Percentiles rank a stretch among this genome's conserved stretches.
Evolutionary conservation across 805 yeast species (phyloP).

Genomic region (Candida broadrunensis): DNA sequence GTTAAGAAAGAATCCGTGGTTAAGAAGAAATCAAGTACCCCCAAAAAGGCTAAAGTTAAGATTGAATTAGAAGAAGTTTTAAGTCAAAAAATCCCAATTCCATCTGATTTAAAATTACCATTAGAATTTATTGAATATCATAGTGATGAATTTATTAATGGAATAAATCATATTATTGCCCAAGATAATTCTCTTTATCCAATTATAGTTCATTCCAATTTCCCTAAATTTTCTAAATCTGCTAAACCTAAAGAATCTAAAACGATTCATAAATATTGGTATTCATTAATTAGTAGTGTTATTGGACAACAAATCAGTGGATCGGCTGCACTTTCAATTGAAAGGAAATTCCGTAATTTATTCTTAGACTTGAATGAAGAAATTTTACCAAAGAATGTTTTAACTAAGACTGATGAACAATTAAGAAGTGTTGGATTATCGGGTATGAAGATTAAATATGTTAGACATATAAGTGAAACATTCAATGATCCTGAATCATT

Average conservation of each 20-base stretch:
- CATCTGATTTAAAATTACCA: constrained; percentile 21
- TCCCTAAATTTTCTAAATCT: constrained; percentile 16
- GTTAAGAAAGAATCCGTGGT: neutral
- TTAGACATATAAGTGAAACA: constrained; percentile 50
- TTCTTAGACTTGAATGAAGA: constrained; percentile 16
- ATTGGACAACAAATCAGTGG: constrained; percentile 79
- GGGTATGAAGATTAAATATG: constrained; percentile 61
- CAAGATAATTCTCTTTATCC: constrained; percentile 35
- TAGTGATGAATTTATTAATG: constrained; percentile 30
- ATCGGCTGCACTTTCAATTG: constrained; percentile 70
- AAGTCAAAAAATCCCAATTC: constrained; percentile 9
- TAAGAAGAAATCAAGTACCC: neutral
- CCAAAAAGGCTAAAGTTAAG: constrained; percentile 4
- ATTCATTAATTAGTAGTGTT: constrained; percentile 38
- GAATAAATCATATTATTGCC: constrained; percentile 23
- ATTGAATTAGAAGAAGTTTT: constrained; percentile 14
- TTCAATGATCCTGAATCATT: constrained; percentile 41
- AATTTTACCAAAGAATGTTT: constrained; percentile 54
- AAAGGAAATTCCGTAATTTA: constrained; percentile 38
- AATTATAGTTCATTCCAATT: constrained; percentile 25
- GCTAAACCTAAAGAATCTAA: constrained; percentile 9
- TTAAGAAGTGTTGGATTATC: constrained; percentile 70
- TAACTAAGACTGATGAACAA: constrained; percentile 38
- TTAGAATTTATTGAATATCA: constrained; percentile 25
- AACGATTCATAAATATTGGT: constrained; percentile 31